Base-by-base conservation (phyloP, 345 rosid genomes). In the Eucalyptus urophylla region DNA sequence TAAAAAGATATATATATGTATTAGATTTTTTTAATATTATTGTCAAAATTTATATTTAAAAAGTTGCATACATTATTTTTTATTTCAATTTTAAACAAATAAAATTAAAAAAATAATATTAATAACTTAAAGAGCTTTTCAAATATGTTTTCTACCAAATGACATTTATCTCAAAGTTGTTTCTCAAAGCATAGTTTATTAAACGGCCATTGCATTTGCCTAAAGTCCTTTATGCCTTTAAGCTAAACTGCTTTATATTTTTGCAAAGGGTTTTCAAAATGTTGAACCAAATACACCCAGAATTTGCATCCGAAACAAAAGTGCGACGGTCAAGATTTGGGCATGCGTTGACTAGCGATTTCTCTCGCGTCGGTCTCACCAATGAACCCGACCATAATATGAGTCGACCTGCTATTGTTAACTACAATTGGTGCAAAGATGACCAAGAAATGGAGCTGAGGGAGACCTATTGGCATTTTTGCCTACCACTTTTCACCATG, bases 181-280 rank as follows among this genome's bases (percentile, higher is more conserved):
- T 50, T 50, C 3, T 50, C 1, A 14, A 50, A 50, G 0, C 0
- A 50, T 50, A 50, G 0, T 50, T 50, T 50, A 6, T 0, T 0
- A 50, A 50, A 50, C 0, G 0, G 1, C 0, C 7, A 14, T 49
- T 49, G 0, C 7, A 49, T 49, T 49, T 49, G 0, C 3, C 3
- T 49, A 49, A 49, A 49, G 0, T 49, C 43, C 5, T 40, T 40
- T 40, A 40, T 4, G 43, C 3, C 1, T 49, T 49, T 14, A 49
- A 6, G 3, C 1, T 14, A 2, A 49, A 49, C 1, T 49, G 0
- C 0, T 49, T 49, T 49, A 49, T 0, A 49, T 49, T 2, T 49
- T 14, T 0, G 0, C 0, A 49, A 14, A 0, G 3, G 0, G 3
- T 1, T 1, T 49, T 49, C 0, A 50, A 50, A 50, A 14, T 50